Base-by-base conservation (phyloP, 495 filamentous ascomycete species). In the Gamarada debralockiae region DNA sequence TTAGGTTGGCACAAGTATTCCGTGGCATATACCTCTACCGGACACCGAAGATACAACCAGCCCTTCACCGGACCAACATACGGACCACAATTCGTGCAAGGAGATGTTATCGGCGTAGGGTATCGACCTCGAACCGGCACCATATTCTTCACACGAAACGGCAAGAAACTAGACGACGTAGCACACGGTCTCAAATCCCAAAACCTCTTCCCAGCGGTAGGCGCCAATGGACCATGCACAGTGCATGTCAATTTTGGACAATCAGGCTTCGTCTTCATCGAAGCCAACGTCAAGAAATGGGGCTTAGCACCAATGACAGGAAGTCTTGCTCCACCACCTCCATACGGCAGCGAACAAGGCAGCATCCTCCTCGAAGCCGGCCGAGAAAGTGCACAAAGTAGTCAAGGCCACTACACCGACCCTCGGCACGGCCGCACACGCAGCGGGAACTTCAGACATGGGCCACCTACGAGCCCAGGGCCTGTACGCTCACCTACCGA, bases 281-380 rank as follows among this genome's bases (percentile, higher is more conserved):
- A 98, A 70, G 93, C 90, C 38, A 98, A 98, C 58, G 93, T 98
- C 33, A 98, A 98, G 79, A 97, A 97, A 77, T 97, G 93, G 93
- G 93, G 93, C 6, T 72, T 98, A 47, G 93, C 93, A 41, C 93
- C 93, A 12, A 95, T 95, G 80, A 95, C 92, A 1, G 93, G 93
- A 36, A 95, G 88, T 63, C 76, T 97, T 34, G 95, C 92, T 36
- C 95, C 93, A 13, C 93, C 93, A 25, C 93, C 93, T 38, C 95
- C 93, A 3, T 98, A 98, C 62, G 93, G 93, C 18, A 93, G 87
- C 51, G 93, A 97, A 68, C 89, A 95, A 65, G 93, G 93, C 48
- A 95, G 89, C 61, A 96, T 98, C 49, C 71, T 98, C 7, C 83
- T 98, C 6, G 95, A 97, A 64, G 84, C 89, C 0, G 92, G 92